phyloP scores from a whole-genome alignment of 106 monocot genomes.

The Acorus calamus region DNA sequence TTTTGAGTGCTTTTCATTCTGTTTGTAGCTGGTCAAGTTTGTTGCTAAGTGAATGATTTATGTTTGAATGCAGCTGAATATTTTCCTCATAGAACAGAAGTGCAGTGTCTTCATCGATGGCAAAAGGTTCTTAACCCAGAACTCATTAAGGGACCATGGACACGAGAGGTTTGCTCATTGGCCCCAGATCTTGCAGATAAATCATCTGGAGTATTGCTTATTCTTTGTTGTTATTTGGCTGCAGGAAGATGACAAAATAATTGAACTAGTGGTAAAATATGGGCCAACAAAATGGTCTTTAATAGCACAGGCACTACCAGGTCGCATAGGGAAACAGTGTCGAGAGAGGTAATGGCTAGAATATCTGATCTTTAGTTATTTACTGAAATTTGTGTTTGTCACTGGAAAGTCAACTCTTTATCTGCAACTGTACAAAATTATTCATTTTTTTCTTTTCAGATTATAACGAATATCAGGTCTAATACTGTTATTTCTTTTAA shows the following conservation, averaged over 20 bases:
- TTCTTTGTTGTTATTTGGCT: conserved; percentile 7
- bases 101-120: conserved; percentile 95
- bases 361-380: neutral
- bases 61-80: conserved; percentile 46
- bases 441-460: too few species aligned
- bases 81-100: conserved; percentile 83
- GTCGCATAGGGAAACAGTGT: conserved; percentile 91
- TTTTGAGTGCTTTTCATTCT: too few species aligned
- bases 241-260: conserved; percentile 77
- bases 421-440: too few species aligned
- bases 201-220: too few species aligned
- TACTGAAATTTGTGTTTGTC: too few species aligned
- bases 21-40: too few species aligned
- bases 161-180: conserved; percentile 44
- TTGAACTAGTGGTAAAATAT: conserved; percentile 55
- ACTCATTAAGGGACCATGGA: conserved; percentile 90
- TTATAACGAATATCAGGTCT: too few species aligned
- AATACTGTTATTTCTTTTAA: too few species aligned
- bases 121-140: conserved; percentile 99
- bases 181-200: too few species aligned
- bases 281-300: conserved; percentile 81
- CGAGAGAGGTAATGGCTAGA: conserved; percentile 54
- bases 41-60: too few species aligned
- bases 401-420: too few species aligned
- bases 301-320: conserved; percentile 62